Base-by-base conservation (phyloP, 2,329 filamentous ascomycete species). In the Thielaviopsis populi region DNA sequence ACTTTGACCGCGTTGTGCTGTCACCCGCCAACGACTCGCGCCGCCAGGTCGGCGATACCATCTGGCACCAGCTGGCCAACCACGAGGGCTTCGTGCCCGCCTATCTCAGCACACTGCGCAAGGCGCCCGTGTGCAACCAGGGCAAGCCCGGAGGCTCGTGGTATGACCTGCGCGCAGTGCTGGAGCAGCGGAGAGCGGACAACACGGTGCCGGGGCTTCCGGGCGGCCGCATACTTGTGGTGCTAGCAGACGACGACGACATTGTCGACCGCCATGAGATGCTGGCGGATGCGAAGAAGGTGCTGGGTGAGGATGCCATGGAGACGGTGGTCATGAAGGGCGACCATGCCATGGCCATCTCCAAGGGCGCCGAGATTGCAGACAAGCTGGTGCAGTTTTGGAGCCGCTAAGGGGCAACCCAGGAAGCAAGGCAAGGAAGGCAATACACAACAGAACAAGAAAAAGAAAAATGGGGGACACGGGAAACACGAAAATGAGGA, bases 341-440 rank as follows among this genome's bases (percentile, higher is more conserved):
- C 3, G 87, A 86, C 0, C 88, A 91, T 70, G 87, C 89, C 69
- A 75, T 90, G 66, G 84, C 83, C 0, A 83, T 89, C 67, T 81
- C 81, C 13, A 79, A 79, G 64, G 82, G 81, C 2, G 74, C 76
- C 10, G 79, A 83, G 63, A 78, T 89, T 64, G 83, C 82, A 0
- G 72, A 76, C 17, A 68, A 72, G 56, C 62, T 67, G 58, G 33
- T 61, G 19, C 42, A 27, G n/a, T 64, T 60, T 42, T 67, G 65
- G 63, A 30, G 33, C 13, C 27, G 42, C 15, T 56, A 43, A 59
- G n/a, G 30, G 22, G 41, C 15, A 43, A 37, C 33, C 30, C 30
- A 33, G 10, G 33, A 37, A 8, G 33, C 13, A 33, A 41, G 11
- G 17, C 46, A 30, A 42, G 13, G 37, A 11, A 17, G 27, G 19